Base-by-base conservation (phyloP, 148 eudicot genomes). In the Talinum fruticosum region DNA sequence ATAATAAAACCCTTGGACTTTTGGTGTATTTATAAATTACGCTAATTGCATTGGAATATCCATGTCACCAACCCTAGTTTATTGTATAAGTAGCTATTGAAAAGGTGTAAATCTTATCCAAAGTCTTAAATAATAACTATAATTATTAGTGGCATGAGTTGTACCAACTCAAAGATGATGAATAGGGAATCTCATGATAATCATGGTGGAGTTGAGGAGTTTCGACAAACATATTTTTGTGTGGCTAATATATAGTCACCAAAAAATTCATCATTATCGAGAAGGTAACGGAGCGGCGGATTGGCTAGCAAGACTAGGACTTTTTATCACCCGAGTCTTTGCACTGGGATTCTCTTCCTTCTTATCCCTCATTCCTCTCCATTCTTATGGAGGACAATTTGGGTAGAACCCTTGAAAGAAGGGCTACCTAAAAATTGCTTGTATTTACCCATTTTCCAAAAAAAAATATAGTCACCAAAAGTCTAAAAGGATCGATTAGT, bases 21-120 rank as follows among this genome's bases (percentile, higher is more conserved):
- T 70, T 69, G 69, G n/a, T 71, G 35, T 26, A 29, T 54, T 54
- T 49, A 53, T 71, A 54, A 33, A 14, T 47, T 61, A 36, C 36
- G 70, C 24, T 68, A 29, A 69, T 75, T 21, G 62, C 79, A 41
- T 57, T 80, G 75, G 75, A 69, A 80, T 80, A 75, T 69, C 69
- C 75, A 36, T 80, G 59, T 57, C 49, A 73, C 19, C 65, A 36
- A 65, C 29, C 74, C 29, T 66, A 68, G 44, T 75, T 67, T 68
- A 49, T 35, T 75, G 69, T 34, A 61, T 23, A 45, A 47, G 36
- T 70, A 47, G 65, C 64, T 69, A 10, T 64, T 41, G 76, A 38
- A 53, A 72, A 53, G 84, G 5, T 78, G 65, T 44, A 74, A 45
- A 26, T 18, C 81, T 78, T 82, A 82, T 78, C 84, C 71, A 45